These are phyloP conservation scores for Xylaria telfairii DNA, from an alignment of 495 filamentous ascomycete genomes.

Conservation along the genomic window DNA sequence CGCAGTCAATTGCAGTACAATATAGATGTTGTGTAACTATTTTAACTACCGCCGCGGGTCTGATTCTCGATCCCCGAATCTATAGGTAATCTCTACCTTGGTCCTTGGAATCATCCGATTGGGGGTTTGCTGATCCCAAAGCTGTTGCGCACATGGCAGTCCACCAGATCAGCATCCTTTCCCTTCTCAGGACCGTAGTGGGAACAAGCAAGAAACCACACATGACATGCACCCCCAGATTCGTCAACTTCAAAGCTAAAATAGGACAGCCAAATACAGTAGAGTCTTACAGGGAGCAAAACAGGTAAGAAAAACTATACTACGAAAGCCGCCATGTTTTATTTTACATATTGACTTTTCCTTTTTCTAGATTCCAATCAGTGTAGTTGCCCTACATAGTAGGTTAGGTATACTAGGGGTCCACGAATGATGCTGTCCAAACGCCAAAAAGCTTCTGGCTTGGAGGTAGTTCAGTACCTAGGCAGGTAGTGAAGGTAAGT, in stretches of 20 bases:
- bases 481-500: too few relatives aligned
- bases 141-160: slow-evolving; percentile 2
- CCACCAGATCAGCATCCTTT: not conserved
- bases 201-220: too few relatives aligned
- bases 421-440: slow-evolving; percentile 8
- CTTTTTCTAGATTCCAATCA: too few relatives aligned
- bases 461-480: not conserved
- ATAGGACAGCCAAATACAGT: too few relatives aligned
- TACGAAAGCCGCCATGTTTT: too few relatives aligned
- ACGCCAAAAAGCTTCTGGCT: not conserved
- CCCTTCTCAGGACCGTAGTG: too few relatives aligned
- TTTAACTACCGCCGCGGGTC: not conserved
- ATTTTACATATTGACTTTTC: too few relatives aligned
- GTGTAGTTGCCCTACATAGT: too few relatives aligned
- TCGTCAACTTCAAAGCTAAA: too few relatives aligned
- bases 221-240: too few relatives aligned
- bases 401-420: not conserved
- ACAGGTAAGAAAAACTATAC: too few relatives aligned
- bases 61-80: not conserved
- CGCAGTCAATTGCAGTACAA: not conserved
- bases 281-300: too few relatives aligned
- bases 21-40: not conserved
- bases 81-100: not conserved
- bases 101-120: not conserved
- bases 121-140: not conserved